Evolutionary conservation across 2,329 filamentous ascomycete genomes (phyloP), one percentile per base, ranked within the genome.

Genomic region (Hymenoscyphus linearis): DNA sequence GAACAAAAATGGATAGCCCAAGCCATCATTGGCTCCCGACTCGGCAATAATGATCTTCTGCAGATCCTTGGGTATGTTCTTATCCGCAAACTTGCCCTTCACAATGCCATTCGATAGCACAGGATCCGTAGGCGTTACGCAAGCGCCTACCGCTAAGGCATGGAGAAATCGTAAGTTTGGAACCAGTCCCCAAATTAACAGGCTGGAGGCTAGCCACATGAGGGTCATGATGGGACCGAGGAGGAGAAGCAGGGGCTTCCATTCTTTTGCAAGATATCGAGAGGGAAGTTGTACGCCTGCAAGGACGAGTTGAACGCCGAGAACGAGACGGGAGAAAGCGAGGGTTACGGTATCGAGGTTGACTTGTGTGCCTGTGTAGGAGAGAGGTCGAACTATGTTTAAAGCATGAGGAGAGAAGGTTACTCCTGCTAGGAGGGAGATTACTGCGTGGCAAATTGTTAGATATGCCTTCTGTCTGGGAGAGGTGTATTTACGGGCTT

Each of bases 91-190:
- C 69, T 90, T 93, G 35, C 92, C 92, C 77, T 96, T 96, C 53
- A 96, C 91, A 61, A 96, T 96, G 2, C 89, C 89, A 65, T 95
- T 93, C 16, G 89, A 93, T 40, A 96, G 75, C 1, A 96, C 86
- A 0, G 93, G 93, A 69, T 97, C 93, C 0, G 93, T 96, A 0
- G 92, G 93, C 2, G 93, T 95, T n/a, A 97, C 86, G 70, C 92
- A 96, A 0, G 92, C 89, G 1, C 86, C 92, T 12, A 96, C 79
- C 16, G 87, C 89, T 12, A 96, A 79, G 0, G 93, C 89, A 66
- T 95, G 88, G 1, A 96, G 79, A 65, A 95, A 90, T 34, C 79
- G 79, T 16, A 93, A 78, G 56, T 85, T 77, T 0, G 90, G 90
- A 1, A 93, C 85, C 64, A 96, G 75, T 0, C 75, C 88, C 85